These are phyloP conservation scores for Suillus subluteus DNA, from an alignment of 768 basidiomycete genomes.

Conservation along the genomic window DNA sequence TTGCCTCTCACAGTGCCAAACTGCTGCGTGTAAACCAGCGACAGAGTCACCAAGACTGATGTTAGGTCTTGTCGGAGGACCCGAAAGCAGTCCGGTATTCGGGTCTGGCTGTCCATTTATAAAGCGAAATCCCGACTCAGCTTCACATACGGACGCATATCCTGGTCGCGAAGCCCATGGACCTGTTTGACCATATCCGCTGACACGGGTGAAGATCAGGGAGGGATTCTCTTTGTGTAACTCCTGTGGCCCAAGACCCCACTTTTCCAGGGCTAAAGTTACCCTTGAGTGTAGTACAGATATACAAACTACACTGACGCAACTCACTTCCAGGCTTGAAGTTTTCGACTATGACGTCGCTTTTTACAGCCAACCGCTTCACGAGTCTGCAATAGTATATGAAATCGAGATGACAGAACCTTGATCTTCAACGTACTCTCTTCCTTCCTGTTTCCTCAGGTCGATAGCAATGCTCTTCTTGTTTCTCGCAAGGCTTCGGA, in stretches of 20 bases:
- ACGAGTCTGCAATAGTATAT: slow-evolving; percentile 49
- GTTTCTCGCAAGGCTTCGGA: slow-evolving; percentile 69
- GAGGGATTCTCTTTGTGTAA: slow-evolving; percentile 78
- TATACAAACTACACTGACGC: neutral
- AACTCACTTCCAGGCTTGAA: slow-evolving; percentile 75
- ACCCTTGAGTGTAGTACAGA: neutral
- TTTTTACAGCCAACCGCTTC: slow-evolving; percentile 59
- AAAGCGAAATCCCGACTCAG: slow-evolving; percentile 73
- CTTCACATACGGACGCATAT: slow-evolving; percentile 77
- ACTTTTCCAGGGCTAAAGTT: slow-evolving; percentile 64
- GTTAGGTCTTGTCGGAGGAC: slow-evolving; percentile 71
- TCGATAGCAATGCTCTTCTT: slow-evolving; percentile 78
- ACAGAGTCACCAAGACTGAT: slow-evolving; percentile 75
- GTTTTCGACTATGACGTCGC: slow-evolving; percentile 71
- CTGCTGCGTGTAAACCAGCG: slow-evolving; percentile 71
- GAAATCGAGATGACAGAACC: neutral
- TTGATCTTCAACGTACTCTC: slow-evolving; percentile 38
- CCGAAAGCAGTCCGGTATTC: slow-evolving; percentile 53
- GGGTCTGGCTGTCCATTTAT: slow-evolving; percentile 69
- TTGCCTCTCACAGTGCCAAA: slow-evolving; percentile 59
- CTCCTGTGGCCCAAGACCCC: slow-evolving; percentile 61
- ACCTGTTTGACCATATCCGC: slow-evolving; percentile 76
- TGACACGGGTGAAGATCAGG: slow-evolving; percentile 88
- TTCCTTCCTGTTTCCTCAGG: slow-evolving; percentile 59
- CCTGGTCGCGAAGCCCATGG: slow-evolving; percentile 74